Percentiles rank a stretch among this genome's conserved stretches.
Evolutionary conservation across 306 rosid genomes (phyloP).

Genomic region (Lagenaria siceraria): DNA sequence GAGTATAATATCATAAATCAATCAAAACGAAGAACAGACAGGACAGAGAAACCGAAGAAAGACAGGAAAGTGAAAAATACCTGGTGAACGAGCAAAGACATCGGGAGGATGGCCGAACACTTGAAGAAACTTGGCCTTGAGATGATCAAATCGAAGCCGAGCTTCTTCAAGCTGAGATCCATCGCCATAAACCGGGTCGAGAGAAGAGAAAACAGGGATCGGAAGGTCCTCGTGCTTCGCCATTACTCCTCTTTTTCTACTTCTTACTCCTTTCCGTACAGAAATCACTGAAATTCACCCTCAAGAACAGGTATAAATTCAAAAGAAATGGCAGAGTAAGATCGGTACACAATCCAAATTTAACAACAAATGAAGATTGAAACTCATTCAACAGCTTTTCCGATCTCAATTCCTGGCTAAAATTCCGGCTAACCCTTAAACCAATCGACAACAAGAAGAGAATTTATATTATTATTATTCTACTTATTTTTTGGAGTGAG

Average conservation of each 20-base stretch:
- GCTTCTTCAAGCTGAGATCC: constrained; percentile 80
- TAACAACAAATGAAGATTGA: neutral
- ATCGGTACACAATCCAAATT: neutral
- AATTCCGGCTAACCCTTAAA: neutral
- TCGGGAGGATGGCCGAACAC: constrained; percentile 52
- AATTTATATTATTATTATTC: neutral
- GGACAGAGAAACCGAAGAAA: neutral
- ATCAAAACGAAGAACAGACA: neutral
- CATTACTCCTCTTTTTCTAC: constrained; percentile 18
- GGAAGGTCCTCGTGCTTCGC: constrained; percentile 80
- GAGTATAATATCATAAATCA: neutral
- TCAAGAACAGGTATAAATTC: neutral
- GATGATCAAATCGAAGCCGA: constrained; percentile 45
- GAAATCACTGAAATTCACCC: neutral
- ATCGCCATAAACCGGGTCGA: constrained; percentile 54
- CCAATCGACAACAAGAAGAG: neutral
- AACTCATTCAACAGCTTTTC: neutral
- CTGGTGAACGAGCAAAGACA: constrained; percentile 87
- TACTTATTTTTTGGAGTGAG: neutral
- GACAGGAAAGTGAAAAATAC: constrained; percentile 14
- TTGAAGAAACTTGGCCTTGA: constrained; percentile 47
- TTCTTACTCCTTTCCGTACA: neutral
- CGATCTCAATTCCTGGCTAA: neutral
- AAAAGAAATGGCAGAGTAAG: neutral
- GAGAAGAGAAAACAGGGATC: constrained; percentile 46